Percentiles rank a stretch among this genome's conserved stretches.
Evolutionary conservation across 345 rosid genomes (phyloP).

Genomic region (Kandelia obovata): DNA sequence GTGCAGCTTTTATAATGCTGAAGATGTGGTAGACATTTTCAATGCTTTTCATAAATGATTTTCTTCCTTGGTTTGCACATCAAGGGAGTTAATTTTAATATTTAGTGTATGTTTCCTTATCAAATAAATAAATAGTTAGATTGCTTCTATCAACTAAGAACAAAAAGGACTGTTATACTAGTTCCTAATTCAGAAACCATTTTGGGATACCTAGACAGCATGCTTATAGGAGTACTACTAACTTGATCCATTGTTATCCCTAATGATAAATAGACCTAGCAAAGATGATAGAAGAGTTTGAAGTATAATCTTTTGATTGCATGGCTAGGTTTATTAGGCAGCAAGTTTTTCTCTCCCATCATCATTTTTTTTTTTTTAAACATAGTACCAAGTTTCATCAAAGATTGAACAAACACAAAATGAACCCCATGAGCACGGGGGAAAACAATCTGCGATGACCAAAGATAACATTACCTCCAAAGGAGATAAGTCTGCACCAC

Average conservation of each 20-base stretch:
- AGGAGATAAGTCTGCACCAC: slow-evolving; percentile 95
- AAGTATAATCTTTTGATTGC: no score
- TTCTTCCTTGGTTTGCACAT: no score
- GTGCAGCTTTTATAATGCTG: no score
- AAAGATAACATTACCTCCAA: slow-evolving; percentile 56
- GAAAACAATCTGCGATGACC: neutral
- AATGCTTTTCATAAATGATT: no score
- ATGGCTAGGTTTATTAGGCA: no score
- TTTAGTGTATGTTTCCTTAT: no score
- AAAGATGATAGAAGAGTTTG: neutral
- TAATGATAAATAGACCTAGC: neutral
- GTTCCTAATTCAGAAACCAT: neutral
- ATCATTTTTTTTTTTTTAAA: neutral
- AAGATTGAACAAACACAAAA: neutral
- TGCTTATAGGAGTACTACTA: neutral
- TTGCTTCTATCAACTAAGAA: no score
- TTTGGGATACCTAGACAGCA: neutral
- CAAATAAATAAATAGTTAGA: no score
- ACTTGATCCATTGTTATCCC: neutral
- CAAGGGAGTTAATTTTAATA: no score
- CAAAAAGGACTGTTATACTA: no score
- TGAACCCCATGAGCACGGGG: neutral
- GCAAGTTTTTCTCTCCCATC: neutral
- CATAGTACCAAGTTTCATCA: neutral
- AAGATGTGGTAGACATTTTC: no score